Conservation (phyloP, 805 yeast species). For the Metschnikowia anglica region DNA sequence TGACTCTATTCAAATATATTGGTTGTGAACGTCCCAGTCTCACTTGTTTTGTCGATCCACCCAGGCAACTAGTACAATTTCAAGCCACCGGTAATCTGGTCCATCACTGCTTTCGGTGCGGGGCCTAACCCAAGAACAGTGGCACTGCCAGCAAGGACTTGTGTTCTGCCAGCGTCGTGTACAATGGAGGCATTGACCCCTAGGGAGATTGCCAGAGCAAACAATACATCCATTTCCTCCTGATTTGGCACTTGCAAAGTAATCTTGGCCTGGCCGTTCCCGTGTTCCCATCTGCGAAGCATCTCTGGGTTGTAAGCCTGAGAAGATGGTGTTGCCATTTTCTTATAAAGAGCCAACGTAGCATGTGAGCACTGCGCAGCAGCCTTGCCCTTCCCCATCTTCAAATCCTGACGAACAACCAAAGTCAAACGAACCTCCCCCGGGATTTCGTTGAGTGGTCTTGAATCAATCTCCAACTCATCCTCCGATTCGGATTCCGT, state of each 20-base stretch:
- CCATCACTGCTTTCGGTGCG: slow-evolving; percentile 79
- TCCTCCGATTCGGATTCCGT: slow-evolving; percentile 44
- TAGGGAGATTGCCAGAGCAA: slow-evolving; percentile 75
- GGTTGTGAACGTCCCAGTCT: background rate
- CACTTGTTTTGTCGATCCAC: background rate
- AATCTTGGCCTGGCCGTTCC: slow-evolving; percentile 90
- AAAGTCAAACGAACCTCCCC: slow-evolving; percentile 87
- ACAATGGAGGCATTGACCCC: slow-evolving; percentile 79
- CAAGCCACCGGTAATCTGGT: slow-evolving; percentile 76
- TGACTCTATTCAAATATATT: too few species aligned
- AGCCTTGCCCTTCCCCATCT: slow-evolving; percentile 91
- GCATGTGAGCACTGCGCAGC: slow-evolving; percentile 99
- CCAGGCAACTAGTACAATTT: slow-evolving; percentile 56
- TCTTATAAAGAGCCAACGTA: slow-evolving; percentile 83
- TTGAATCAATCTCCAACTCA: slow-evolving; percentile 59
- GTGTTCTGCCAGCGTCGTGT: slow-evolving; percentile 97
- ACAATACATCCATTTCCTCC: slow-evolving; percentile 72
- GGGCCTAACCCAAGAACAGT: slow-evolving; percentile 98
- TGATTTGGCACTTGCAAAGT: slow-evolving; percentile 70
- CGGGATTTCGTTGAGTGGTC: slow-evolving; percentile 59
- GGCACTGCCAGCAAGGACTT: slow-evolving; percentile 92
- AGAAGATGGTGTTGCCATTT: slow-evolving; percentile 53
- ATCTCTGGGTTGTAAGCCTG: slow-evolving; percentile 59
- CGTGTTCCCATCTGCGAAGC: slow-evolving; percentile 71
- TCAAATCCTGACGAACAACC: slow-evolving; percentile 82